A percentile compares a stretch with the other conserved stretches of the same genome.
These are phyloP conservation scores for Emericellopsis atlantica DNA, from an alignment of 2,329 filamentous ascomycete species.

Conservation along the genomic window DNA sequence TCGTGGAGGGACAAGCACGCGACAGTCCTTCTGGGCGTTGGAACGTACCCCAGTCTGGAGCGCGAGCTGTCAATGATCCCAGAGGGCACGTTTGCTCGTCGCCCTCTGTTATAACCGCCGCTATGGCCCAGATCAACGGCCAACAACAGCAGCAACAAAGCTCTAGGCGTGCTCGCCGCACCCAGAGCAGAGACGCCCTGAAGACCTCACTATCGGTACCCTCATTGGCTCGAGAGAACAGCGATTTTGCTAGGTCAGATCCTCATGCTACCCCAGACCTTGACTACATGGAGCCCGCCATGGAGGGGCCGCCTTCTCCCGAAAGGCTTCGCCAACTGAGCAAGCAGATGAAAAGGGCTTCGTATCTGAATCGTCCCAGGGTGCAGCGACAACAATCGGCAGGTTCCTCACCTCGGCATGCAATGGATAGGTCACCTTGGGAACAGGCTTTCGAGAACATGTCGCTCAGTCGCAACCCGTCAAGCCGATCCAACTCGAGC, in stretches of 20 bases:
- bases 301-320: conserved; percentile 49
- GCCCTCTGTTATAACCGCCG: conserved; percentile 1
- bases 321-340: conserved; percentile 44
- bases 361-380: conserved; percentile 20
- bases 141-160: too few species aligned
- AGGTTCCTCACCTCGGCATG: conserved; percentile 40
- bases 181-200: conserved; percentile 7
- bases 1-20: not conserved
- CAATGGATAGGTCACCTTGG: conserved; percentile 29
- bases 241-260: not conserved
- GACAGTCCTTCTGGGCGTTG: too few species aligned
- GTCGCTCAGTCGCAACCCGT: conserved; percentile 41
- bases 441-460: conserved; percentile 34
- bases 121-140: not conserved
- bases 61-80: not conserved
- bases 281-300: conserved; percentile 38
- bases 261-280: conserved; percentile 10
- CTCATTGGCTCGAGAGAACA: not conserved
- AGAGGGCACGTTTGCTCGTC: conserved; percentile 5
- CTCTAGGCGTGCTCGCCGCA: conserved; percentile 3
- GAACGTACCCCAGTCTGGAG: not conserved
- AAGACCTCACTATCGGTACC: conserved; percentile 1
- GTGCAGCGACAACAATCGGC: conserved; percentile 32
- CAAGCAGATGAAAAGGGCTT: conserved; percentile 44
- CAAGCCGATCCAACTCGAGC: conserved; percentile 39